These are phyloP conservation scores for Bathelium albidoporum DNA, from an alignment of 495 filamentous ascomycete species.

Conservation along the genomic window DNA sequence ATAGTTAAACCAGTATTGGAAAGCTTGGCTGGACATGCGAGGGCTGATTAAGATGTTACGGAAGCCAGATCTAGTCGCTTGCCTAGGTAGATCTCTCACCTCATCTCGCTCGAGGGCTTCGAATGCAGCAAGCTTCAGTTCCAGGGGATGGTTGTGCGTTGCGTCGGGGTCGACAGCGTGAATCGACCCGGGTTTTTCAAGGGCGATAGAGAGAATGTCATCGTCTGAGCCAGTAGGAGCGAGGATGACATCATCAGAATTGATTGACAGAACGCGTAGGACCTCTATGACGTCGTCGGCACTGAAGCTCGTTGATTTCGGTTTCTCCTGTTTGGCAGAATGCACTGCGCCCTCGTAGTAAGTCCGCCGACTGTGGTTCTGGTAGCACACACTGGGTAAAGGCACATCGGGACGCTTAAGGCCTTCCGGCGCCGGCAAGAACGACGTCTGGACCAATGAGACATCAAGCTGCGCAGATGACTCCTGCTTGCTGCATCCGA, in stretches of 20 bases:
- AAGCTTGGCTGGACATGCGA: constrained; percentile 75
- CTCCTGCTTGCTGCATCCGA: constrained; percentile 68
- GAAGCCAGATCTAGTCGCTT: constrained; percentile 69
- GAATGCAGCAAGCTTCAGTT: constrained; percentile 78
- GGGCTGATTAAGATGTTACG: constrained; percentile 73
- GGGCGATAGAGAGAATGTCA: constrained; percentile 77
- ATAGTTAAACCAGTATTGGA: constrained; percentile 79
- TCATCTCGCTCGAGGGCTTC: constrained; percentile 64
- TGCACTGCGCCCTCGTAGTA: constrained; percentile 74
- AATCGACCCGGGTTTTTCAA: constrained; percentile 63
- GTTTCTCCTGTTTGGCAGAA: neutral
- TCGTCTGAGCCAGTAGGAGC: constrained; percentile 88
- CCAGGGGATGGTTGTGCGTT: constrained; percentile 82
- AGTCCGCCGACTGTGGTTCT: constrained; percentile 86
- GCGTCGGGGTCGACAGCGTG: constrained; percentile 79
- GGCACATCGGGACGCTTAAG: constrained; percentile 47
- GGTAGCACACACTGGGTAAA: constrained; percentile 78
- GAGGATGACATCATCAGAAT: constrained; percentile 68
- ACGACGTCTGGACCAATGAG: constrained; percentile 74
- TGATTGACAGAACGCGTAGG: constrained; percentile 46
- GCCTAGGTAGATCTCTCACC: constrained; percentile 84
- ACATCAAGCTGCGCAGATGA: constrained; percentile 55
- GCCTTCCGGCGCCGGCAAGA: constrained; percentile 43
- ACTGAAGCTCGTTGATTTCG: neutral
- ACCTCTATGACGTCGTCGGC: neutral